These are phyloP conservation scores for Yarrowia bubula DNA, from an alignment of 805 yeast genomes.

Conservation along the genomic window DNA sequence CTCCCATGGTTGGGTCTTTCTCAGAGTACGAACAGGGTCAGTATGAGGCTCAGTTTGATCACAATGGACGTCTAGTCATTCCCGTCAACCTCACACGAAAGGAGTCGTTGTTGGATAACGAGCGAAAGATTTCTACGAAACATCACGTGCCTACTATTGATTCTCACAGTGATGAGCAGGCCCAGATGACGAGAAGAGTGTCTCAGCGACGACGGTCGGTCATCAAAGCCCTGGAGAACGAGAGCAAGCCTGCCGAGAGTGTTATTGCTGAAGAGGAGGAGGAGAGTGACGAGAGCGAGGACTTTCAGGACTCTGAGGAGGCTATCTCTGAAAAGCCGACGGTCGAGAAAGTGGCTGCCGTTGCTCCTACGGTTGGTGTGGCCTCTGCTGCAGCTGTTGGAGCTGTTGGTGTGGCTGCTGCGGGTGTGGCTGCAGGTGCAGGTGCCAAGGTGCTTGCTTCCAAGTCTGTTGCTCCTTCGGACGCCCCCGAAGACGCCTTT, in stretches of 20 bases:
- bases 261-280: conserved; percentile 28
- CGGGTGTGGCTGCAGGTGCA: background rate
- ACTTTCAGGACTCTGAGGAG: background rate
- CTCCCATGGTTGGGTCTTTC: conserved; percentile 12
- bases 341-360: background rate
- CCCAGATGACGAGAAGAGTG: conserved; percentile 30
- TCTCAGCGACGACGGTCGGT: conserved; percentile 32
- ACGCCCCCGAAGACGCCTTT: background rate
- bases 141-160: conserved; percentile 29
- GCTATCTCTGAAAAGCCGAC: background rate
- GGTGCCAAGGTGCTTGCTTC: background rate
- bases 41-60: conserved; percentile 20
- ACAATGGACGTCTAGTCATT: conserved; percentile 14
- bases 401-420: background rate
- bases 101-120: conserved; percentile 39
- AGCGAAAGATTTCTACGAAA: conserved; percentile 36
- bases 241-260: conserved; percentile 9
- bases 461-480: background rate
- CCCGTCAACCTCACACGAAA: conserved; percentile 34
- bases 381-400: background rate
- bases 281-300: conserved; percentile 15
- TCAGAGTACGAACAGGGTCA: conserved; percentile 25
- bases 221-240: conserved; percentile 30
- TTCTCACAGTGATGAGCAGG: conserved; percentile 28
- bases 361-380: background rate